Conservation (phyloP, 495 filamentous ascomycete species). For the Daldinia vernicosa region DNA sequence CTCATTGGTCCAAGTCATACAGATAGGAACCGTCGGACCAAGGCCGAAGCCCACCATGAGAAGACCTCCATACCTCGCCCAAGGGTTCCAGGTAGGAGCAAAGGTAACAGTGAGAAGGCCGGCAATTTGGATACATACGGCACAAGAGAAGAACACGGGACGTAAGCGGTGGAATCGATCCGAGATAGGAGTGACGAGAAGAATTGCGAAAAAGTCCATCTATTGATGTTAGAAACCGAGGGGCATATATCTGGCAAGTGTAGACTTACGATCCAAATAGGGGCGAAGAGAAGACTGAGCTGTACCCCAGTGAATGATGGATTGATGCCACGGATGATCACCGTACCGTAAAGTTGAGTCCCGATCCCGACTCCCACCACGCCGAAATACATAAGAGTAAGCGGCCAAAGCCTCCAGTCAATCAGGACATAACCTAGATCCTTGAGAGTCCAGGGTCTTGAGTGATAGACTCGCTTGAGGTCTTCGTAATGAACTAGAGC, state of each 20-base stretch:
- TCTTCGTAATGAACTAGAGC: slow-evolving; percentile 86
- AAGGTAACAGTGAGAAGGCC: slow-evolving; percentile 84
- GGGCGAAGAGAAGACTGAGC: slow-evolving; percentile 83
- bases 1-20: slow-evolving; percentile 92
- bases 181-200: slow-evolving; percentile 83
- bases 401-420: slow-evolving; percentile 88
- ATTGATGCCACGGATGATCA: slow-evolving; percentile 85
- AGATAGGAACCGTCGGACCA: slow-evolving; percentile 89
- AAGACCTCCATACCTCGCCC: slow-evolving; percentile 89
- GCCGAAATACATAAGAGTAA: slow-evolving; percentile 92
- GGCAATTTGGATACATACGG: slow-evolving; percentile 80
- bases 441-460: slow-evolving; percentile 70
- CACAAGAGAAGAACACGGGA: slow-evolving; percentile 81
- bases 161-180: slow-evolving; percentile 87
- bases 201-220: slow-evolving; percentile 90
- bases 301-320: slow-evolving; percentile 74
- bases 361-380: slow-evolving; percentile 93
- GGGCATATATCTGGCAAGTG: background rate
- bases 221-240: slow-evolving; percentile 32
- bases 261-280: slow-evolving; percentile 84
- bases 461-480: slow-evolving; percentile 79
- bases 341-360: slow-evolving; percentile 82
- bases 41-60: slow-evolving; percentile 91
- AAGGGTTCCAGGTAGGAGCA: slow-evolving; percentile 71
- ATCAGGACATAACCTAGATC: slow-evolving; percentile 74